Evolutionary conservation across 116 monocot genomes (phyloP), one percentile per base, ranked within the genome.

Genomic region (Trichopus zeylanicus): DNA sequence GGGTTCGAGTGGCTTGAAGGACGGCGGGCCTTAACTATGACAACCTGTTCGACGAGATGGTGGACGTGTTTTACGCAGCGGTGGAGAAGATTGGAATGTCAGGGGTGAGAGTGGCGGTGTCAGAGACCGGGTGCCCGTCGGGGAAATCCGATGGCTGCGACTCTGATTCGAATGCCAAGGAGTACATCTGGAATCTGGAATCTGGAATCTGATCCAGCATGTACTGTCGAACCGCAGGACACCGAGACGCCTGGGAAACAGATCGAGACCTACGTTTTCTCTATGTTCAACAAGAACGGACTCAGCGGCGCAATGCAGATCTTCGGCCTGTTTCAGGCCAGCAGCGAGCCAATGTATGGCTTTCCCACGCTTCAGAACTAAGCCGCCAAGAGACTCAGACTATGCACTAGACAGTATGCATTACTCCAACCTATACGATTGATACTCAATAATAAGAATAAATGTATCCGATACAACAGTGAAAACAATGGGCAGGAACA

Each of bases 121-220:
- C 69, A 12, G 61, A 69, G 60, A 69, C 39, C 1, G 69, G 60
- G 7, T 69, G 69, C 61, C 69, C 69, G 5, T 38, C 60, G 9
- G 69, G 7, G 2, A 61, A 53, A 10, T 48, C 35, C 0, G 18
- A 9, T 1, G n/a, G 52, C 3, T 5, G 69, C 53, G 25, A 29
- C 51, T 8, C 8, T 11, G 3, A 13, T n/a, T n/a, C 18, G 26
- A 69, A 61, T 27, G 61, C 69, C 15, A 60, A 26, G 38, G 30
- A 18, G 2, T 69, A 60, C 26, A 32, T 29, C 39, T n/a, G n/a
- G n/a, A n/a, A n/a, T n/a, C n/a, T n/a, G n/a, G n/a, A n/a, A n/a
- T n/a, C n/a, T 20, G 18, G 42, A 55, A 66, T 7, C 42, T 42
- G 42, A 30, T 66, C 46, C 37, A 47, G 27, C 42, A 66, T n/a